Conservation (phyloP, 139 green algal species). For the Monoraphidium neglectum region DNA sequence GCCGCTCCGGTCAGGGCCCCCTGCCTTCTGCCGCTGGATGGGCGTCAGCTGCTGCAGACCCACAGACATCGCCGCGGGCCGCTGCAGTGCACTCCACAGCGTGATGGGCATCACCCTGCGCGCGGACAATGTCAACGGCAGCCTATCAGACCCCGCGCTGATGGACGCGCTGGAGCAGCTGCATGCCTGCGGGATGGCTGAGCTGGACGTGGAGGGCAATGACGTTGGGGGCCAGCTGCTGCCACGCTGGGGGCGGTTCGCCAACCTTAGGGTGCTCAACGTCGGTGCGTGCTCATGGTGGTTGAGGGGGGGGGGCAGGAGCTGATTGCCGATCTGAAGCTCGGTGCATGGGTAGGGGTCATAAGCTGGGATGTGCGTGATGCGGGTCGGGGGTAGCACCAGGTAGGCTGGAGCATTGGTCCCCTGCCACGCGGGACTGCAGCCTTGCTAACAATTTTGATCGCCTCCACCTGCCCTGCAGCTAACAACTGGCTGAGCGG, state of each 20-base stretch:
- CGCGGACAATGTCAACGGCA: constrained; percentile 24
- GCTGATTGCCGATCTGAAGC: too few relatives aligned
- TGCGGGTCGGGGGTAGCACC: too few relatives aligned
- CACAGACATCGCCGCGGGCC: background rate
- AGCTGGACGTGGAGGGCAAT: constrained; percentile 19
- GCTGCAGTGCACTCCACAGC: background rate
- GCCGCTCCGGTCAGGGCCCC: background rate
- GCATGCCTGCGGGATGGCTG: constrained; percentile 20
- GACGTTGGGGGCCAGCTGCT: constrained; percentile 14
- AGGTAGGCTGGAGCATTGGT: background rate
- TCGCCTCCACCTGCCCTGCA: too few relatives aligned
- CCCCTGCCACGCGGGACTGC: too few relatives aligned
- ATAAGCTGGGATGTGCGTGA: too few relatives aligned
- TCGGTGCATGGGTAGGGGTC: too few relatives aligned
- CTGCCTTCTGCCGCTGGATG: constrained; percentile 23
- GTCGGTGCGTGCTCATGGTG: constrained; percentile 6
- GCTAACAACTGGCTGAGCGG: constrained; percentile 43
- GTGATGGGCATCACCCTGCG: constrained; percentile 2
- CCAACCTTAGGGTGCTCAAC: constrained; percentile 10
- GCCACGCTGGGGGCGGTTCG: background rate
- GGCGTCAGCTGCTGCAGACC: constrained; percentile 24
- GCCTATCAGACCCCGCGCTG: background rate
- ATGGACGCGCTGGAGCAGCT: constrained; percentile 4
- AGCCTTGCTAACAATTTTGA: background rate
- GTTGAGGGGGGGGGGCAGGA: too few relatives aligned